Evolutionary conservation across 345 rosid genomes (phyloP).

Genomic region (Populus ilicifolia): DNA sequence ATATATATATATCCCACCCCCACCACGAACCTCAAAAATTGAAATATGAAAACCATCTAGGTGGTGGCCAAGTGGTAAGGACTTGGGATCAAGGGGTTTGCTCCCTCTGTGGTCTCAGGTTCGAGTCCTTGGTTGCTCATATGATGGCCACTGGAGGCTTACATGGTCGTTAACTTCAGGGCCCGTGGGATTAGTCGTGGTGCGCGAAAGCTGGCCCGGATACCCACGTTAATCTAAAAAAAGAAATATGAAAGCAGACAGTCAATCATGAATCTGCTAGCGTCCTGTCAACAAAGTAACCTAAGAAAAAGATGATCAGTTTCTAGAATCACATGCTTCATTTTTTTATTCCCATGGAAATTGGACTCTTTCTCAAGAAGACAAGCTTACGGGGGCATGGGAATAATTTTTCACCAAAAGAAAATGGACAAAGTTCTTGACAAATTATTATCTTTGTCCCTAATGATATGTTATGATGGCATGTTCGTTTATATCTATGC

Average conservation of each 20-base stretch:
- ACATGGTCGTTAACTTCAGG: too few species aligned
- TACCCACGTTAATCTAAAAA: too few species aligned
- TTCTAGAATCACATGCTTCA: background rate
- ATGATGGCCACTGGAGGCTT: too few species aligned
- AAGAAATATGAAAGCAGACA: background rate
- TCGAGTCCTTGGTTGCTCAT: too few species aligned
- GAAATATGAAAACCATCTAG: background rate
- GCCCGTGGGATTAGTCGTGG: too few species aligned
- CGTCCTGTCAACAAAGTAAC: background rate
- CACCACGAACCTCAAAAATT: background rate
- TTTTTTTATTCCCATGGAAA: background rate
- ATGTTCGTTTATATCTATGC: too few species aligned
- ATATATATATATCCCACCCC: background rate
- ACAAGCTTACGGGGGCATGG: background rate
- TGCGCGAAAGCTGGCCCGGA: too few species aligned
- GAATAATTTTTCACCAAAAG: background rate
- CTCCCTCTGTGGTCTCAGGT: too few species aligned
- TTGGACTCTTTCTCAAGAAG: background rate
- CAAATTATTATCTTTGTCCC: too few species aligned
- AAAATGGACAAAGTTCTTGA: background rate
- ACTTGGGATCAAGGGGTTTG: too few species aligned
- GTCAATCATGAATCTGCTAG: background rate
- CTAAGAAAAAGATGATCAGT: background rate
- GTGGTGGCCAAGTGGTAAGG: too few species aligned
- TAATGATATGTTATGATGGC: too few species aligned